Base-by-base conservation (phyloP, 2,329 filamentous ascomycete genomes). In the Fusarium sp. region DNA sequence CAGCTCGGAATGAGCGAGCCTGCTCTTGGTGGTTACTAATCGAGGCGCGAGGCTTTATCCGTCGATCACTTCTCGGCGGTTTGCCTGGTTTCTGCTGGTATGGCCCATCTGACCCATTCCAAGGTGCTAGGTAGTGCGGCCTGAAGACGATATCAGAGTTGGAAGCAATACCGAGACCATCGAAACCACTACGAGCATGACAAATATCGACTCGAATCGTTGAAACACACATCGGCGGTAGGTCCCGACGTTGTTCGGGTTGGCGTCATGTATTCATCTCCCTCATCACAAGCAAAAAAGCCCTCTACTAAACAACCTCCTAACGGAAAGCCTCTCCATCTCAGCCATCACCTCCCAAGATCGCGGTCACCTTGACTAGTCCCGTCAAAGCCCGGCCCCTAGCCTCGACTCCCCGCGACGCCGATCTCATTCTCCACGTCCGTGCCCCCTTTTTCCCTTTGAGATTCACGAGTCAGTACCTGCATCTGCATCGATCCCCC, bases 381-480 rank as follows among this genome's bases (percentile, higher is more conserved):
- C 62, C 59, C 42, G 29, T 56, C 61, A 54, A 42, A 57, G 59
- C 59, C 42, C 42, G 59, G 42, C n/a, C 52, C 20, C 63, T 65
- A 65, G 52, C n/a, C 35, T 45, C 27, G n/a, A 58, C 52, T 59
- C 58, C 65, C 36, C 65, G 58, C 36, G 22, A 42, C 58, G 27
- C 42, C 65, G 56, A 67, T 67, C 59, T 45, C 58, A 27, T 45
- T 63, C 38, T 20, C 65, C 45, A 58, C 20, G 58, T 67, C 65
- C 58, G 65, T 67, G 65, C 65, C 65, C 58, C 31, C 33, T 25
- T 29, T 18, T 25, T 47, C 22, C 40, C 9, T 60, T 31, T 31
- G n/a, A 50, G 58, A 36, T 33, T 54, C 54, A 63, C 65, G 65
- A 67, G 65, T 67, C 65, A 67, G 59, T 35, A 38, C 58, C 59